These are phyloP conservation scores for Phytophthora pluvialis DNA, from an alignment of 352 stramenopile genomes.

Conservation along the genomic window DNA sequence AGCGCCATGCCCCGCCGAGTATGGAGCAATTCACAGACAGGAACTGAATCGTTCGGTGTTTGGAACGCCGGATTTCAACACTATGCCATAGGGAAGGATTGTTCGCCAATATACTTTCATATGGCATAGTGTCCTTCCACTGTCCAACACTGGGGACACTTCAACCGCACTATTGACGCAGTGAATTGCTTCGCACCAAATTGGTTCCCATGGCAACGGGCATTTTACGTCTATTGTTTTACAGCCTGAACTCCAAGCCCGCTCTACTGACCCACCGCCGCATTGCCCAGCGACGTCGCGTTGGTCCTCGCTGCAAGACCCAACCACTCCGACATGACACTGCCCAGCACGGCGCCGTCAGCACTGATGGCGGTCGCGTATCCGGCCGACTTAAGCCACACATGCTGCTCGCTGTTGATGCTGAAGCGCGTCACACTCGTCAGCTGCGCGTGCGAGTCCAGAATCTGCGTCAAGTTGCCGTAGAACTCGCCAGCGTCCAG, in stretches of 20 bases:
- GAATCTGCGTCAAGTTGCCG: constrained; percentile 40
- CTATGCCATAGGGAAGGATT: constrained; percentile 2
- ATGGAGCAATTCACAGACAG: not conserved
- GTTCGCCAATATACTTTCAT: not conserved
- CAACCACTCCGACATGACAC: constrained; percentile 31
- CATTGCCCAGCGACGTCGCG: not conserved
- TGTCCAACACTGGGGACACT: too few relatives aligned
- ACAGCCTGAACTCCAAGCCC: not conserved
- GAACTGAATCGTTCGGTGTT: constrained; percentile 14
- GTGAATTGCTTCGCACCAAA: not conserved
- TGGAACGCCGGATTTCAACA: not conserved
- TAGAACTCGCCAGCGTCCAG: constrained; percentile 47
- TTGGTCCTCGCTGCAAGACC: constrained; percentile 3
- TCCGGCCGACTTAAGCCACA: constrained; percentile 22
- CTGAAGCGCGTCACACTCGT: constrained; percentile 32
- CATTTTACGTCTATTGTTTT: constrained; percentile 9
- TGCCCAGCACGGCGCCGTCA: constrained; percentile 21
- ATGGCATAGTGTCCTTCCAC: constrained; percentile 5
- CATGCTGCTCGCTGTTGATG: constrained; percentile 34
- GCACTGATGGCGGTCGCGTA: constrained; percentile 20
- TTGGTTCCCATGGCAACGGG: not conserved
- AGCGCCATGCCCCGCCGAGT: constrained; percentile 33
- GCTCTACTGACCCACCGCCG: constrained; percentile 2
- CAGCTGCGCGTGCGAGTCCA: constrained; percentile 45
- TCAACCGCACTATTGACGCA: not conserved